phyloP scores from a whole-genome alignment of 2,329 filamentous ascomycete genomes.

The Colletotrichum lini region DNA sequence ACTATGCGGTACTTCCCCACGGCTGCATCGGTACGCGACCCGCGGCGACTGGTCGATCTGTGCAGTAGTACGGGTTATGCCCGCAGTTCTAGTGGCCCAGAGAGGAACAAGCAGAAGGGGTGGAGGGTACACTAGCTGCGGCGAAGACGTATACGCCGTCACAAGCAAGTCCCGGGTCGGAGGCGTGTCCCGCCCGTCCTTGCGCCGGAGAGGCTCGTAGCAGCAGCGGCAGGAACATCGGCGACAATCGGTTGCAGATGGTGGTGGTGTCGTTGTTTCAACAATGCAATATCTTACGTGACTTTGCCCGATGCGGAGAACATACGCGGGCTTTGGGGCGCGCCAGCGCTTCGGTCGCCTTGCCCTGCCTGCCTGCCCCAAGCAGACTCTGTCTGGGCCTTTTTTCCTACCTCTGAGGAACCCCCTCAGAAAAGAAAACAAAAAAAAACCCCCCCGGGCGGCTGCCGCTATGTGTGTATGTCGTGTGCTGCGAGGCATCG shows the following conservation, averaged over 20 bases:
- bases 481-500: background rate
- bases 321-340: slow-evolving; percentile 1
- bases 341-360: slow-evolving; percentile 28
- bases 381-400: slow-evolving; percentile 15
- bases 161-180: background rate
- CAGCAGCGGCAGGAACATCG: background rate
- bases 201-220: background rate
- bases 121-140: no score
- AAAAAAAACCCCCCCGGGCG: background rate
- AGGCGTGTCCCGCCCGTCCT: background rate
- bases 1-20: slow-evolving; percentile 13
- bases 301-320: slow-evolving; percentile 21
- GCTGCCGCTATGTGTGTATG: background rate
- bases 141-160: background rate
- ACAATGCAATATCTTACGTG: slow-evolving; percentile 22
- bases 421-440: no score
- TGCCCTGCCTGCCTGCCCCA: slow-evolving; percentile 13
- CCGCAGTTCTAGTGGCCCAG: slow-evolving; percentile 1
- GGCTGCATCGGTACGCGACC: slow-evolving; percentile 35
- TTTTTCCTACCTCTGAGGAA: background rate
- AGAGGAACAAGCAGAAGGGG: background rate
- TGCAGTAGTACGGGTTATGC: slow-evolving; percentile 17
- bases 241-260: background rate
- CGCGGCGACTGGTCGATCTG: slow-evolving; percentile 36
- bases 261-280: slow-evolving; percentile 9